A percentile compares a stretch with the other conserved stretches of the same genome.
These are phyloP conservation scores for Diaporthe capsici DNA, from an alignment of 2,329 filamentous ascomycete genomes.

Conservation along the genomic window DNA sequence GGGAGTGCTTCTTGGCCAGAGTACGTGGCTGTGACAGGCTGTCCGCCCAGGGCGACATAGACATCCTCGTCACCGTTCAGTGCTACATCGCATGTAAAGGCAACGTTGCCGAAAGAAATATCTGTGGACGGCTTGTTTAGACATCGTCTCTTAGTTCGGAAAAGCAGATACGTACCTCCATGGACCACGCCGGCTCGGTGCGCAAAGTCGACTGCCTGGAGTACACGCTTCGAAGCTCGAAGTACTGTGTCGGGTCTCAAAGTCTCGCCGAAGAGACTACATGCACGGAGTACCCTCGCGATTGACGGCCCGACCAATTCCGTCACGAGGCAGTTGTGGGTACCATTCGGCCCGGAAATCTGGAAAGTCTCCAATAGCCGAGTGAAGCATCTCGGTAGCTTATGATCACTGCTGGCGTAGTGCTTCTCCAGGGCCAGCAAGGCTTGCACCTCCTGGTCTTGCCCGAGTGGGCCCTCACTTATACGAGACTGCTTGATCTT, in stretches of 20 bases:
- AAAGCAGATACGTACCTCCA: neutral
- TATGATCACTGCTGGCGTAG: neutral
- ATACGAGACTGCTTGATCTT: slow-evolving; percentile 27
- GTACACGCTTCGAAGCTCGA: neutral
- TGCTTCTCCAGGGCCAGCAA: neutral
- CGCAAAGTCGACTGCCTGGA: slow-evolving; percentile 12
- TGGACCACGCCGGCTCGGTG: slow-evolving; percentile 1
- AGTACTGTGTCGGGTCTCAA: slow-evolving; percentile 12
- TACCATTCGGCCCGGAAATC: neutral
- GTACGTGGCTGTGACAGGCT: neutral
- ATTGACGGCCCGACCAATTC: slow-evolving; percentile 9
- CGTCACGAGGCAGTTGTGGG: slow-evolving; percentile 25
- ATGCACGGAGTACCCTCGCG: neutral
- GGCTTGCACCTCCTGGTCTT: slow-evolving; percentile 2
- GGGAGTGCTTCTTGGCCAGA: neutral
- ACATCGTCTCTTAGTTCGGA: fast-evolving
- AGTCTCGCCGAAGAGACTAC: neutral
- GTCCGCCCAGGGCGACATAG: slow-evolving; percentile 1
- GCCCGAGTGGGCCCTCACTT: neutral
- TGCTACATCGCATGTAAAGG: neutral
- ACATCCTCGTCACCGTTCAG: neutral
- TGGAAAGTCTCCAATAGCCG: neutral
- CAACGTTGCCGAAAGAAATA: slow-evolving; percentile 8
- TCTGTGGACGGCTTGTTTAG: neutral
- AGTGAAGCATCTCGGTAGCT: neutral